Base-by-base conservation (phyloP, 2,329 filamentous ascomycete genomes). In the Keithomyces neogunnii region DNA sequence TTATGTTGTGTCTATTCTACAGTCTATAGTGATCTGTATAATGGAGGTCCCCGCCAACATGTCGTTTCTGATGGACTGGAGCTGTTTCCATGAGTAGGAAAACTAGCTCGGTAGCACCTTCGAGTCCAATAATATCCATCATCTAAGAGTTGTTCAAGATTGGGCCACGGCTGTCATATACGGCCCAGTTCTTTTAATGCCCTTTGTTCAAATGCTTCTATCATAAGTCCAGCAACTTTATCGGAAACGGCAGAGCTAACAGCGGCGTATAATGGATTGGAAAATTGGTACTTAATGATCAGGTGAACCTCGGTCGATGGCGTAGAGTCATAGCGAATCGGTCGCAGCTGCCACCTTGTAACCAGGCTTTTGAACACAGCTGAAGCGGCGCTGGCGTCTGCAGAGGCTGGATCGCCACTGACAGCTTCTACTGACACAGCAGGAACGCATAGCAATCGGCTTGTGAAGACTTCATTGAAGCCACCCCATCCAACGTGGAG, bases 201-300 rank as follows among this genome's bases (percentile, higher is more conserved):
- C 62, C 88, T 78, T 68, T 81, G 80, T 72, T 96, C 91, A 73
- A 99, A 99, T 1, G 93, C 92, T 66, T 88, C 84, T 57, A 97
- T 87, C 90, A 99, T 96, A 57, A 87, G 76, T 3, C 82, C 84
- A 1, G 89, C 92, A 56, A 96, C 83, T 69, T 88, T 89, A 33
- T 89, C 86, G 57, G 89, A 89, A 29, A 93, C 84, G 35, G 88
- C 85, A 38, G 83, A 78, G 65, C 91, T 93, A 63, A 96, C 74
- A 26, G 87, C 82, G 42, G 84, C 85, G 71, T 96, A 95, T 51
- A 96, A 66, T n/a, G 91, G 89, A 69, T 91, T 97, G 59, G 82
- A 77, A 66, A 99, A 96, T 66, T 85, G 81, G 66, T 91, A 96
- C 56, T 84, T 80, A 59, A 99, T 85, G 51, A 77, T 75, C 59